Evolutionary conservation across 257 asterid species (phyloP), one percentile per base, ranked within the genome.

Genomic region (Forsythia viridissima): DNA sequence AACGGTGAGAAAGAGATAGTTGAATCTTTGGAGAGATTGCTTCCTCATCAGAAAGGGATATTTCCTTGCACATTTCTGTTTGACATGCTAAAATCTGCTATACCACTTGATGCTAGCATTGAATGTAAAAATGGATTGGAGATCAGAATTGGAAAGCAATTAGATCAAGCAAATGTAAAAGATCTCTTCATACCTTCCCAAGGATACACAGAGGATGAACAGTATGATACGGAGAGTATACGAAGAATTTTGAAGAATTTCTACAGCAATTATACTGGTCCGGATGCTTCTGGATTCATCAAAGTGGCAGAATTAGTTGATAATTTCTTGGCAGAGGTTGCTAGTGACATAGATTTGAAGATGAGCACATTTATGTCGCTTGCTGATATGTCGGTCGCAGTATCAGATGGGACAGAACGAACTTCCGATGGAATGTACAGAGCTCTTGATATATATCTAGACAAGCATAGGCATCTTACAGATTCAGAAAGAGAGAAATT

Each of bases 381-480:
- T 21, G 84, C 89, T n/a, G 91, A 85, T 36, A 75, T 92, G 77
- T 83, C 93, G 2, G 67, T 66, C 12, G 91, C 94, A 5, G 89
- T 87, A 8, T 82, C 95, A 1, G 70, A 71, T 0, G 96, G 87
- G 67, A 82, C 80, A 0, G 82, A 55, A 8, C 69, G 87, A 16
- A 76, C 38, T 9, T 77, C 84, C 0, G 98, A 93, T 41, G 94
- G 92, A 3, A 59, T 93, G 9, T 96, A 96, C 80, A 85, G 88
- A 70, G 99, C 97, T 15, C 59, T 96, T 0, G 92, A 91, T 7
- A 73, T 91, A 0, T 96, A 87, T 77, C 46, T 96, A 37, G 98
- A 92, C 78, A 96, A 82, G 81, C 99, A 93, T 69, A 67, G 82
- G 48, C 80, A 92, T 41, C 72, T 96, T 48, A 93, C 87, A 0